These are phyloP conservation scores for Jamesozyma spencerorum DNA, from an alignment of 805 yeast genomes.

Conservation along the genomic window DNA sequence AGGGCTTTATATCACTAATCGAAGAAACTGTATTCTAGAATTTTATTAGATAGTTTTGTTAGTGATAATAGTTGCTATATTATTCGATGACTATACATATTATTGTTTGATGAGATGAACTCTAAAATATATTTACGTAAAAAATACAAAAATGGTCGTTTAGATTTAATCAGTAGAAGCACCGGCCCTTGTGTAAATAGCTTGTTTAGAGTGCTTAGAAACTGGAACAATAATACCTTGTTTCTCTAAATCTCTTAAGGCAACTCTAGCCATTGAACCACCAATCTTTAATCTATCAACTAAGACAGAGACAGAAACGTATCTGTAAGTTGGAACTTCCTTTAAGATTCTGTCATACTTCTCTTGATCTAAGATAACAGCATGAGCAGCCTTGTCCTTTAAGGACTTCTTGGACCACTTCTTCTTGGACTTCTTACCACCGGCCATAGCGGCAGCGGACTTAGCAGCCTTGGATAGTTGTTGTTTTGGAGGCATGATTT, in stretches of 20 bases:
- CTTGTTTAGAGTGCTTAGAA: slow-evolving; percentile 92
- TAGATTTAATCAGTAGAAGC: slow-evolving; percentile 42
- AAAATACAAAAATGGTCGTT: neutral
- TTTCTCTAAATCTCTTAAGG: slow-evolving; percentile 87
- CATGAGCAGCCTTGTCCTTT: slow-evolving; percentile 99
- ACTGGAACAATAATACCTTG: slow-evolving; percentile 94
- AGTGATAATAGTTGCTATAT: neutral
- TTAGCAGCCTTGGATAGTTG: slow-evolving; percentile 99
- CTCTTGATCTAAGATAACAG: slow-evolving; percentile 94
- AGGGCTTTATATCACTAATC: no score
- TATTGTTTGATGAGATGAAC: neutral
- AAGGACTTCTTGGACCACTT: slow-evolving; percentile 99
- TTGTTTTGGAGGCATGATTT: slow-evolving; percentile 91
- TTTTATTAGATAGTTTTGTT: neutral
- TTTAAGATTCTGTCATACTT: slow-evolving; percentile 98
- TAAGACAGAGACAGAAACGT: slow-evolving; percentile 92
- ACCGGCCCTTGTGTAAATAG: slow-evolving; percentile 83
- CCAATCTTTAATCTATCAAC: slow-evolving; percentile 99
- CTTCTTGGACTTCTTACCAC: slow-evolving; percentile 99
- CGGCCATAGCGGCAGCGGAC: slow-evolving; percentile 99
- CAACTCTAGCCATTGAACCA: slow-evolving; percentile 98
- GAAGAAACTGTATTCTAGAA: no score
- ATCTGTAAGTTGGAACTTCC: slow-evolving; percentile 99
- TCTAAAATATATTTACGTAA: neutral
- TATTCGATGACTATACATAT: slow-evolving; percentile 4